Percentiles rank a stretch among this genome's conserved stretches.
Conservation (phyloP, 2,329 filamentous ascomycete genomes). For the Exophiala phaeomuriformis region DNA sequence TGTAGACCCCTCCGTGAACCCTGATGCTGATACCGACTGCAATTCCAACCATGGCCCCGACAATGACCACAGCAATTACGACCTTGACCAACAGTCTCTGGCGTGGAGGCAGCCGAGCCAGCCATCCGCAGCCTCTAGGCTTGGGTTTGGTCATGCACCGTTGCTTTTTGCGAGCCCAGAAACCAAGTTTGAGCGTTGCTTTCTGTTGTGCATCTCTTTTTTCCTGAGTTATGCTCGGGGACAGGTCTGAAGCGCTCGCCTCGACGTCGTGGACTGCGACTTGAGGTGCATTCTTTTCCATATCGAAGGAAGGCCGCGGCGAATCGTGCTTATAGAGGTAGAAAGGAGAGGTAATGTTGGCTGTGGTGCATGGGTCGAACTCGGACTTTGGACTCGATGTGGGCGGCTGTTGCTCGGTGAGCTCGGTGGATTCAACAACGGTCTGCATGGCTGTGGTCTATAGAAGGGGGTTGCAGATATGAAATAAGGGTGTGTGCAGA, state of each 20-base stretch:
- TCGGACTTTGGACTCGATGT: conserved; percentile 24
- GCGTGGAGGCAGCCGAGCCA: conserved; percentile 31
- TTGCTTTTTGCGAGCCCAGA: conserved; percentile 25
- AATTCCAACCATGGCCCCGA: conserved; percentile 40
- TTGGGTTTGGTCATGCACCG: conserved; percentile 30
- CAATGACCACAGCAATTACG: conserved; percentile 36
- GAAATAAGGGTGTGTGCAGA: not conserved
- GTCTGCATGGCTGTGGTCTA: conserved; percentile 9
- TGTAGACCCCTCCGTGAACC: conserved; percentile 41
- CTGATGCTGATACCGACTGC: conserved; percentile 40
- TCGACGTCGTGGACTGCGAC: conserved; percentile 32
- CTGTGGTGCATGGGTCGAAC: conserved; percentile 35
- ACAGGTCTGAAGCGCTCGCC: conserved; percentile 25
- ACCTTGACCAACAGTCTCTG: conserved; percentile 37
- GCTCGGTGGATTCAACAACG: conserved; percentile 14
- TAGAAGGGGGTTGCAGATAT: conserved; percentile 3
- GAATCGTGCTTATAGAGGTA: conserved; percentile 39
- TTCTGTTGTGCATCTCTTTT: conserved; percentile 20
- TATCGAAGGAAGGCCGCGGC: conserved; percentile 30
- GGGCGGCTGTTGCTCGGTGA: conserved; percentile 16
- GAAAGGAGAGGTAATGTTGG: conserved; percentile 40
- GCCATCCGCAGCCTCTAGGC: conserved; percentile 32
- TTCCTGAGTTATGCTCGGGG: conserved; percentile 22
- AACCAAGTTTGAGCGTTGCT: conserved; percentile 9
- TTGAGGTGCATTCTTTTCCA: conserved; percentile 16